Percentiles rank a stretch among this genome's conserved stretches.
phyloP scores from a whole-genome alignment of 805 yeast species.

The Jamesozyma piceae region DNA sequence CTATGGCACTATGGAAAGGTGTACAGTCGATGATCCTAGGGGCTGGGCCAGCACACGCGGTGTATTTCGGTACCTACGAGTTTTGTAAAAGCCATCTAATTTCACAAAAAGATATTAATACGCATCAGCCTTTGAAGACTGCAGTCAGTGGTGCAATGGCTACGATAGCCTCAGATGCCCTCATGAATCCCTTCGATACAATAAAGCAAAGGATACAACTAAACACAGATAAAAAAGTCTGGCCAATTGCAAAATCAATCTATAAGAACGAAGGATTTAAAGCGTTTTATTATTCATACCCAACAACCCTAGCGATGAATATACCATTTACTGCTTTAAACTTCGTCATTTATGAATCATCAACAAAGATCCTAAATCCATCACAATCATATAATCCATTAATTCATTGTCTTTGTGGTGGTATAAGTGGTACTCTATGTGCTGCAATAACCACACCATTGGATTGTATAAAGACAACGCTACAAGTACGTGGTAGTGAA shows the following conservation, averaged over 20 bases:
- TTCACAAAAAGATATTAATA: conserved; percentile 24
- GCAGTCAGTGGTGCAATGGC: conserved; percentile 89
- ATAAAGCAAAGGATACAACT: conserved; percentile 92
- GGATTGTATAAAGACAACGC: conserved; percentile 84
- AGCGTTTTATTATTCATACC: conserved; percentile 88
- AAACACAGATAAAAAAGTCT: conserved; percentile 17
- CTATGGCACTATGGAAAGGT: conserved; percentile 86
- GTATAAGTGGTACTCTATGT: conserved; percentile 88
- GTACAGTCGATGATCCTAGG: conserved; percentile 86
- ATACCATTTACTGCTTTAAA: conserved; percentile 93
- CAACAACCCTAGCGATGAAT: conserved; percentile 86
- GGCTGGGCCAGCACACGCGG: conserved; percentile 98
- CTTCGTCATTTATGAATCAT: conserved; percentile 85
- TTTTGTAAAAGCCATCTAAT: conserved; percentile 40
- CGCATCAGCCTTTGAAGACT: conserved; percentile 71
- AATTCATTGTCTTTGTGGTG: conserved; percentile 87
- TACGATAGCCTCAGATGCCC: conserved; percentile 82
- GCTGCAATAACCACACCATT: conserved; percentile 96
- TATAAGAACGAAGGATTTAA: conserved; percentile 56
- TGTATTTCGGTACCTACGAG: conserved; percentile 90
- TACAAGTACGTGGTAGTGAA: conserved; percentile 68
- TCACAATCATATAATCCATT: conserved; percentile 73
- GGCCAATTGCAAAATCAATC: conserved; percentile 33
- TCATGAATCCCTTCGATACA: conserved; percentile 97
- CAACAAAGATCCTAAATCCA: conserved; percentile 79